Base-by-base conservation (phyloP, 345 rosid species). In the Corchorus olitorius region DNA sequence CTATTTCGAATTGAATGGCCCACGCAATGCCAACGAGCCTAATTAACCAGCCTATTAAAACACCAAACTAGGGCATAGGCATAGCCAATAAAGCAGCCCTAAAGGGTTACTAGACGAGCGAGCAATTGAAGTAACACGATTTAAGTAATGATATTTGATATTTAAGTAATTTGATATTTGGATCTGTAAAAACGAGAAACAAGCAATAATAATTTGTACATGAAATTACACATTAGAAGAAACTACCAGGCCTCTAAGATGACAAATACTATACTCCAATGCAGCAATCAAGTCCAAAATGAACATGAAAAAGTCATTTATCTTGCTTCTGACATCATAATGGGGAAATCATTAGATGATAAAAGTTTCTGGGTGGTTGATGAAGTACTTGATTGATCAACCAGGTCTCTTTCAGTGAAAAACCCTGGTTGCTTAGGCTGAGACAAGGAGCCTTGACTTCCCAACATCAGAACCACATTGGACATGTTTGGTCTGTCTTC, bases 401-500 rank as follows among this genome's bases (percentile, higher is more conserved):
- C 54, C 17, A 65, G 50, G 41, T 65, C 66, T 60, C 77, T 78
- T 58, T 73, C 68, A 3, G 68, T 73, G 66, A 73, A 78, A 22
- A 73, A 73, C 34, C 81, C 77, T 20, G 81, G 81, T 72, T 73
- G 73, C 37, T 66, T 78, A 17, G 81, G 77, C 46, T 63, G 20
- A 22, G 77, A 73, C 73, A 78, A 41, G n/a, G 65, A n/a, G 4
- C 27, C 50, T 3, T 73, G 78, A 61, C 82, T 45, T 4, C 70
- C 56, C 55, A 79, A 33, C 82, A 68, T 74, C n/a, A 79, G 64
- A 52, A 69, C 78, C 48, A 74, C 82, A 50, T 69, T 52, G 46
- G 77, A 45, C 81, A 78, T 78, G 56, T 39, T 59, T 48, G 81
- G 81, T 52, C 81, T 78, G 8, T 66, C 77, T 39, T 73, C 77